Percentiles rank a stretch among this genome's conserved stretches.
Conservation (phyloP, 1,139 yeast genomes). For the Geotrichum histeridarum region DNA sequence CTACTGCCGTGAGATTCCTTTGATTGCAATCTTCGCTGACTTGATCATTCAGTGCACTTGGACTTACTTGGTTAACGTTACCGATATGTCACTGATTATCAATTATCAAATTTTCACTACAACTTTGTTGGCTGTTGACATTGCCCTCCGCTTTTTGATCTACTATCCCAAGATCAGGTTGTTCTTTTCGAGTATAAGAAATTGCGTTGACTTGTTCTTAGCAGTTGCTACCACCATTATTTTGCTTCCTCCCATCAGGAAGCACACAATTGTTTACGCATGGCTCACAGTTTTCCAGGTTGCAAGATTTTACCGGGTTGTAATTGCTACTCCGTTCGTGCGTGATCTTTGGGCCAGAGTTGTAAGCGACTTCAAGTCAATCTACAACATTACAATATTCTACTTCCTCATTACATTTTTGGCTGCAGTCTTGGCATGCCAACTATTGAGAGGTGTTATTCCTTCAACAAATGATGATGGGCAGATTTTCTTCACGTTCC, state of each 20-base stretch:
- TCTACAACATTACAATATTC: slow-evolving; percentile 69
- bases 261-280: slow-evolving; percentile 51
- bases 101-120: neutral
- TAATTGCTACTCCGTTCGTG: slow-evolving; percentile 52
- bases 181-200: slow-evolving; percentile 54
- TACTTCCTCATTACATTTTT: slow-evolving; percentile 60
- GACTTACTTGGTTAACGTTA: slow-evolving; percentile 27
- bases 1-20: slow-evolving; percentile 41
- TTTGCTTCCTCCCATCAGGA: slow-evolving; percentile 49
- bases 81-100: neutral
- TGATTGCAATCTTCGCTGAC: slow-evolving; percentile 46
- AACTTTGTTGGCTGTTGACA: slow-evolving; percentile 48
- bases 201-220: slow-evolving; percentile 57
- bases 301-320: slow-evolving; percentile 68
- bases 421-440: slow-evolving; percentile 59
- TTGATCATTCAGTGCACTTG: slow-evolving; percentile 47
- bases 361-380: slow-evolving; percentile 58
- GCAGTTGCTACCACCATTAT: slow-evolving; percentile 59
- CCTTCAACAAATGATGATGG: slow-evolving; percentile 42
- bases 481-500: slow-evolving; percentile 46
- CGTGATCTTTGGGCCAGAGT: slow-evolving; percentile 66
- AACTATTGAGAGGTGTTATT: slow-evolving; percentile 70
- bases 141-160: slow-evolving; percentile 51
- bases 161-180: slow-evolving; percentile 57
- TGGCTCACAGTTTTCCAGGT: slow-evolving; percentile 82